These are phyloP conservation scores for Lobulomyces angularis DNA, from an alignment of 192 early-diverging fungal species.

Conservation along the genomic window DNA sequence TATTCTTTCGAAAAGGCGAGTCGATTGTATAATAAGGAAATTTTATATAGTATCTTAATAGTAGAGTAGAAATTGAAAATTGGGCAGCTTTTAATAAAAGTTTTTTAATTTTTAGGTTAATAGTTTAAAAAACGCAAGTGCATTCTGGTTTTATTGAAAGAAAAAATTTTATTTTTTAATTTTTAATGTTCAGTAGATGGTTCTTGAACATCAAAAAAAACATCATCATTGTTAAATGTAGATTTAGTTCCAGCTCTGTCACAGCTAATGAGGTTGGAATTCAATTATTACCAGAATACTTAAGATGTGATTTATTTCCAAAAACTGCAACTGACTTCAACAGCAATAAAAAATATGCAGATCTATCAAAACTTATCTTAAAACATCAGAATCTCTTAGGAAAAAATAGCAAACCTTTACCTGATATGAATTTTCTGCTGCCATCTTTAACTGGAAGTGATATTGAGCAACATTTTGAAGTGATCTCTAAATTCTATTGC, in stretches of 20 bases:
- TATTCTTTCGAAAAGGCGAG: too few species aligned
- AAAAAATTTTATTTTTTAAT: too few species aligned
- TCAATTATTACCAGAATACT: slow-evolving; percentile 47
- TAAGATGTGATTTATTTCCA: slow-evolving; percentile 27
- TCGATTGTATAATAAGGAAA: too few species aligned
- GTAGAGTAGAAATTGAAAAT: too few species aligned
- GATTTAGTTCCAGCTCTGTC: neutral
- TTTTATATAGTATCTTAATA: too few species aligned
- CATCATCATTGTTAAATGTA: too few species aligned
- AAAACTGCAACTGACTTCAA: slow-evolving; percentile 1
- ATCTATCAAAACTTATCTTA: neutral
- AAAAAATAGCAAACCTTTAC: neutral
- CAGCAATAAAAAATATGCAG: neutral
- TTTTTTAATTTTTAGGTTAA: too few species aligned
- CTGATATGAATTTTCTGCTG: neutral
- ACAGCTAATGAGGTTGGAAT: slow-evolving; percentile 38
- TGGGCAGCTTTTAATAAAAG: too few species aligned
- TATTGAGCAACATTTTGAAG: neutral
- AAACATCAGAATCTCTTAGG: neutral
- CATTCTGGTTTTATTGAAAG: too few species aligned
- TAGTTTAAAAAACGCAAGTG: too few species aligned
- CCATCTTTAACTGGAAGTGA: neutral
- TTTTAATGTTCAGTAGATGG: too few species aligned
- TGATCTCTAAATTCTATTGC: neutral
- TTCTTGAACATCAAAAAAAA: too few species aligned